Evolutionary conservation across 1,284 basidiomycete genomes (phyloP), one percentile per base, ranked within the genome.

Genomic region (Sanghuangporus sanghuang): DNA sequence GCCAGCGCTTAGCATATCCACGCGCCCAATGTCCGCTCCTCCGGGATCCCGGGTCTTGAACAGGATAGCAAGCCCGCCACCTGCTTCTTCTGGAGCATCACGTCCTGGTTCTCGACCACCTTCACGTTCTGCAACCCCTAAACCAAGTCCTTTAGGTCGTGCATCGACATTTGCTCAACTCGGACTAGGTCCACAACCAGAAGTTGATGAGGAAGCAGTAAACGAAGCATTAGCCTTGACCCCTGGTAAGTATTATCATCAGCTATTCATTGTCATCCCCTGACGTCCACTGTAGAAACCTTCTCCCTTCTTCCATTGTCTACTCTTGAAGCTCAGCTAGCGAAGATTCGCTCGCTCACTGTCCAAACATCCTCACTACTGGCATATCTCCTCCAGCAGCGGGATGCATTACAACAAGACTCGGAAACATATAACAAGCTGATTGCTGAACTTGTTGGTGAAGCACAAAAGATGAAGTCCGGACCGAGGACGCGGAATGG

Each of bases 331-430:
- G 76, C 79, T 53, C 81, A 87, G 69, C 80, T 94, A 49, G 76
- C 80, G 6, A 85, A 92, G 14, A 74, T 96, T 39, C 84, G 84
- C 58, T 68, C 76, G 40, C 86, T 92, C 62, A 94, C 90, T 0
- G 84, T 86, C 1, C 83, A 85, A 48, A 86, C 90, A 0, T 93
- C 91, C 1, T 77, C 84, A 1, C 77, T 92, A 14, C 77, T 96
- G 59, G 92, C 92, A 9, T 85, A 93, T 76, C 77, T 93, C 23
- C 77, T 95, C 62, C 93, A 96, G 75, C 83, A 85, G 59, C 85
- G 89, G 68, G 94, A 96, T 68, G 86, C 90, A 23, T 77, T 95
- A 67, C 87, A 90, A 69, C 92, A 96, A 73, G 93, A 96, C 71
- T 90, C 89, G 46, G 92, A 93, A 72, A 92, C 86, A 46, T 93